These are phyloP conservation scores for Talaromyces sp. DNA, from an alignment of 2,329 filamentous ascomycete species.

Conservation along the genomic window DNA sequence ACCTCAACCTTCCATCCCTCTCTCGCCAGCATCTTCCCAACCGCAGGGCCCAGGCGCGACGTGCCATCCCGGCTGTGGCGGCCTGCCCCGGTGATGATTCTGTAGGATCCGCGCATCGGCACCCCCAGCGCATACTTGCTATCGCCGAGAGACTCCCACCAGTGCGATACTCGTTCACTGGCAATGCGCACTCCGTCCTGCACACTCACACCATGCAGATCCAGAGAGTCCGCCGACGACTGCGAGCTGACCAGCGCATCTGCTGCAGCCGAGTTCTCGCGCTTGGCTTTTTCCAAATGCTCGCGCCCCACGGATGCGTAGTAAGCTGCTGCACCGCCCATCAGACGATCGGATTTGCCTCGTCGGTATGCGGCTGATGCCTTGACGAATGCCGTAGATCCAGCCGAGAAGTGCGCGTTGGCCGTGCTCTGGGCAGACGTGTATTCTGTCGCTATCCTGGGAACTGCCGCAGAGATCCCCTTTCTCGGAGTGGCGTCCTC, in stretches of 20 bases:
- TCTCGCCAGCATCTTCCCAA: conserved; percentile 66
- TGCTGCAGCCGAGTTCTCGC: conserved; percentile 60
- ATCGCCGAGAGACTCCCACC: conserved; percentile 74
- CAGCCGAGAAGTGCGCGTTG: conserved; percentile 42
- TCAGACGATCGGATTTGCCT: conserved; percentile 65
- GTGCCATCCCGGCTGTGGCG: conserved; percentile 72
- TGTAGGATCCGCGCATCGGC: conserved; percentile 54
- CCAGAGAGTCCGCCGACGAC: conserved; percentile 58
- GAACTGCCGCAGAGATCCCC: conserved; percentile 2
- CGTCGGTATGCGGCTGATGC: conserved; percentile 55
- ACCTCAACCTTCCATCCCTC: conserved; percentile 82
- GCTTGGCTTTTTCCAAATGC: conserved; percentile 53
- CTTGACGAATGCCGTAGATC: conserved; percentile 51
- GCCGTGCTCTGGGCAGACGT: conserved; percentile 32
- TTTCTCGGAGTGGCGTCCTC: conserved; percentile 15
- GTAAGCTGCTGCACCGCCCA: conserved; percentile 69
- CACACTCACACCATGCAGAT: conserved; percentile 80
- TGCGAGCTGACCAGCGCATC: conserved; percentile 65
- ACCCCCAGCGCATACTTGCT: conserved; percentile 47
- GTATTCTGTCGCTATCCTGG: conserved; percentile 16
- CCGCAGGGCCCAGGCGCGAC: conserved; percentile 70
- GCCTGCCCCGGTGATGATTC: conserved; percentile 76
- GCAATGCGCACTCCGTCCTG: conserved; percentile 76
- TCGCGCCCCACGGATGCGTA: conserved; percentile 69
- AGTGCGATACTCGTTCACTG: conserved; percentile 58